These are phyloP conservation scores for Talaromyces proteolyticus DNA, from an alignment of 495 filamentous ascomycete species.

Conservation along the genomic window DNA sequence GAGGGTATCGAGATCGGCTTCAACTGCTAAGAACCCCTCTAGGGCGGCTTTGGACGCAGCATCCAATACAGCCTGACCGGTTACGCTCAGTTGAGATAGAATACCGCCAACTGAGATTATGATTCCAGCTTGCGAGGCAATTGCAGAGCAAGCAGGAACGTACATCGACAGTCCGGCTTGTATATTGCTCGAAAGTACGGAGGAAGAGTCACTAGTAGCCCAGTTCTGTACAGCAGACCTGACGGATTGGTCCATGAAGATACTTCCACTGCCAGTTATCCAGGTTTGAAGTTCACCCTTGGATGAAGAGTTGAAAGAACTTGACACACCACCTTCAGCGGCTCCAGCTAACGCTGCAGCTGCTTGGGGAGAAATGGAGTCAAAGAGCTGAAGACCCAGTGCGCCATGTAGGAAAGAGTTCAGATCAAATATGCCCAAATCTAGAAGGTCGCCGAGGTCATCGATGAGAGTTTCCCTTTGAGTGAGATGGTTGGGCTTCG, in stretches of 20 bases:
- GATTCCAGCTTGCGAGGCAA: not conserved
- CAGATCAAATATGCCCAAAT: not conserved
- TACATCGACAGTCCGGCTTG: not conserved
- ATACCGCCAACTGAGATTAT: not conserved
- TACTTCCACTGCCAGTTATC: not conserved
- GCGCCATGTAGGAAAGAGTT: not conserved
- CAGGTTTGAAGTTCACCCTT: not conserved
- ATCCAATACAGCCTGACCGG: not conserved
- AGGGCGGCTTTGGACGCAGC: not conserved
- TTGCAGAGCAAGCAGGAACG: not conserved
- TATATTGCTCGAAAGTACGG: not conserved
- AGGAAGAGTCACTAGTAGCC: not conserved
- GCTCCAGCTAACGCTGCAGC: not conserved
- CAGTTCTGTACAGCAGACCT: not conserved
- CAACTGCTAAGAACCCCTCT: not conserved
- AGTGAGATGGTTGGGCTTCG: not conserved
- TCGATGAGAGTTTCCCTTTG: not conserved
- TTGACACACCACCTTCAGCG: not conserved
- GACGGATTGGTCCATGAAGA: not conserved
- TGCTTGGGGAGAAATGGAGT: not conserved
- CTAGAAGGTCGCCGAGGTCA: not conserved
- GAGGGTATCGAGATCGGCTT: not conserved
- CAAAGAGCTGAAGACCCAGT: not conserved
- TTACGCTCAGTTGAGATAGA: not conserved
- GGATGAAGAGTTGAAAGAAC: not conserved